Evolutionary conservation across 148 eudicot genomes (phyloP).

Genomic region (Camellia lanceoleosa): DNA sequence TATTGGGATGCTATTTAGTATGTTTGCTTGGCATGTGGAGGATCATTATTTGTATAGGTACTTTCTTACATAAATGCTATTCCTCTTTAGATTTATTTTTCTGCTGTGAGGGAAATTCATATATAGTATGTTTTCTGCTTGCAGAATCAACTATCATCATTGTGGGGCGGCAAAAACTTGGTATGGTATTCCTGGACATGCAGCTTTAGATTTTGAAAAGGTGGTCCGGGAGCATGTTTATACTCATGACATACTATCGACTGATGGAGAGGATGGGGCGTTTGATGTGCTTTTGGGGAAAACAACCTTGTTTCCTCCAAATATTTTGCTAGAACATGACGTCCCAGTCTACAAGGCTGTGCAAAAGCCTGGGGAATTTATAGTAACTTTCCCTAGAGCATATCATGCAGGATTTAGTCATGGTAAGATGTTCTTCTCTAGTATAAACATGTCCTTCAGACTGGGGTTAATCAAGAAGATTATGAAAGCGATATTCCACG

Average conservation of each 20-base stretch:
- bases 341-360: constrained; percentile 97
- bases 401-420: constrained; percentile 99
- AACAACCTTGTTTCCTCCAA: constrained; percentile 96
- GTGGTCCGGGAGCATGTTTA: constrained; percentile 84
- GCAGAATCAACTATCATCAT: constrained; percentile 96
- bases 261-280: constrained; percentile 92
- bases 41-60: constrained; percentile 95
- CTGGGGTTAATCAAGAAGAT: background rate
- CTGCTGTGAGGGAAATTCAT: background rate
- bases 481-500: background rate
- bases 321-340: constrained; percentile 63
- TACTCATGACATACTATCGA: constrained; percentile 57
- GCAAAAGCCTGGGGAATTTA: constrained; percentile 91
- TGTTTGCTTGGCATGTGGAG: constrained; percentile 99
- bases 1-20: constrained; percentile 98
- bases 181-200: constrained; percentile 96
- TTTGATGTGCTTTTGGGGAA: constrained; percentile 91
- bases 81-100: background rate
- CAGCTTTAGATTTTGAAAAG: constrained; percentile 91
- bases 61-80: background rate
- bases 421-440: constrained; percentile 45
- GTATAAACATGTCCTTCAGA: background rate
- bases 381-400: constrained; percentile 92
- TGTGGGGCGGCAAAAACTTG: constrained; percentile 99
- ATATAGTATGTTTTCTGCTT: constrained; percentile 14